Evolutionary conservation across 257 asterid species (phyloP), one percentile per base, ranked within the genome.

Genomic region (Fraxinus excelsior): DNA sequence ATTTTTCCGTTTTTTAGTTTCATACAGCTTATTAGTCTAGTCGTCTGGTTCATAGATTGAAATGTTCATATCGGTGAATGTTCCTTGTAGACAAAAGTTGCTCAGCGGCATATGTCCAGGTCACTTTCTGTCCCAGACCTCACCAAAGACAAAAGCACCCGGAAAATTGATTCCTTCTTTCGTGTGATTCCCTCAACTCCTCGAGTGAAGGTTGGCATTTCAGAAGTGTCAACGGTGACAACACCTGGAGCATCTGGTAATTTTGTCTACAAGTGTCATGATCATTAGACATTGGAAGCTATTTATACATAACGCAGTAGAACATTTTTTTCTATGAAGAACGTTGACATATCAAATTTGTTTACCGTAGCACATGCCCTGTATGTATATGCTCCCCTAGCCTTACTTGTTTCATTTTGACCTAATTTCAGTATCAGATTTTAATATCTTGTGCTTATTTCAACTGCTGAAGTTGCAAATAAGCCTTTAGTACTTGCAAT

Each of bases 111-210:
- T 84, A 91, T 94, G 2, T 73, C 94, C 32, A 84, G 97, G 7
- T 94, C 97, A 14, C 86, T 86, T 38, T 94, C 98, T 81, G 83
- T 89, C 58, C 98, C 98, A 6, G 92, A 83, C 62, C 79, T 84
- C 78, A 84, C 83, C 87, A 92, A 87, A 82, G 92, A 86, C 7
- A 83, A 84, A 28, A 81, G 85, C 82, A 74, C 84, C 67, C 86
- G 84, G 76, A 86, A 80, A 80, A 68, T 67, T 81, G 91, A 89
- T 80, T 88, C 88, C 6, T 88, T 94, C 86, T 89, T 89, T 80
- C 96, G 98, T 49, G 97, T 94, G 71, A 87, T 92, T 68, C 91
- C 92, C 37, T 87, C 97, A 69, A 94, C 97, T 40, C 97, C 97
- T 38, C 84, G 76, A 64, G 82, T 73, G 42, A 92, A 80, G 80